Conservation (phyloP, 768 basidiomycete genomes). For the Suillus decipiens region DNA sequence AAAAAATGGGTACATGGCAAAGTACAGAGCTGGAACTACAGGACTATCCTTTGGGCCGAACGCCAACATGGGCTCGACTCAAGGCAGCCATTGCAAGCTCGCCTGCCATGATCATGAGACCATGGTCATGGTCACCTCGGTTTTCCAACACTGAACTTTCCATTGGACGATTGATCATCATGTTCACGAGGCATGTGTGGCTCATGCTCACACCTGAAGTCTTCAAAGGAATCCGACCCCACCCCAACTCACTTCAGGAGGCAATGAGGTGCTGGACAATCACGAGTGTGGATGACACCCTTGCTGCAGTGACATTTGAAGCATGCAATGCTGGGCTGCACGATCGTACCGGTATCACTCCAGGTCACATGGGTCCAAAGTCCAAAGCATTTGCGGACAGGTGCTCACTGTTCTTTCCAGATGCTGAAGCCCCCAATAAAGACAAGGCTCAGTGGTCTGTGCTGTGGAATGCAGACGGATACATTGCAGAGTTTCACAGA, state of each 20-base stretch:
- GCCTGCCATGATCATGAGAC: constrained; percentile 9
- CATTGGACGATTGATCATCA: neutral
- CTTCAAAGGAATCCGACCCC: constrained; percentile 11
- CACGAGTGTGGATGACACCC: constrained; percentile 7
- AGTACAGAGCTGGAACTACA: neutral
- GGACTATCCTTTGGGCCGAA: neutral
- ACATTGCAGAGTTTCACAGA: constrained; percentile 10
- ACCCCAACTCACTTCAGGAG: constrained; percentile 1
- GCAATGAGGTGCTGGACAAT: constrained; percentile 16
- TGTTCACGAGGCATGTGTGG: neutral
- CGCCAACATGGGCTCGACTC: constrained; percentile 10
- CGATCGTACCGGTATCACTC: neutral
- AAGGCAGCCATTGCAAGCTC: constrained; percentile 3
- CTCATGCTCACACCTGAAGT: neutral
- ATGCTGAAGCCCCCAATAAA: neutral
- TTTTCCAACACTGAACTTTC: neutral
- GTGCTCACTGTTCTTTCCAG: constrained; percentile 11
- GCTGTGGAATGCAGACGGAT: neutral
- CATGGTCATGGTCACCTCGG: neutral
- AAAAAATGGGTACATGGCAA: neutral
- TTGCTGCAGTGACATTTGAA: neutral
- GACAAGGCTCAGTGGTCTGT: neutral
- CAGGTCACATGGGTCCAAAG: constrained; percentile 7
- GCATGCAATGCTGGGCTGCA: constrained; percentile 14
- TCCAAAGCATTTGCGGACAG: constrained; percentile 3